Percentiles rank a stretch among this genome's conserved stretches.
Evolutionary conservation across 768 basidiomycete genomes (phyloP).

Genomic region (Aureoboletus auriporus): DNA sequence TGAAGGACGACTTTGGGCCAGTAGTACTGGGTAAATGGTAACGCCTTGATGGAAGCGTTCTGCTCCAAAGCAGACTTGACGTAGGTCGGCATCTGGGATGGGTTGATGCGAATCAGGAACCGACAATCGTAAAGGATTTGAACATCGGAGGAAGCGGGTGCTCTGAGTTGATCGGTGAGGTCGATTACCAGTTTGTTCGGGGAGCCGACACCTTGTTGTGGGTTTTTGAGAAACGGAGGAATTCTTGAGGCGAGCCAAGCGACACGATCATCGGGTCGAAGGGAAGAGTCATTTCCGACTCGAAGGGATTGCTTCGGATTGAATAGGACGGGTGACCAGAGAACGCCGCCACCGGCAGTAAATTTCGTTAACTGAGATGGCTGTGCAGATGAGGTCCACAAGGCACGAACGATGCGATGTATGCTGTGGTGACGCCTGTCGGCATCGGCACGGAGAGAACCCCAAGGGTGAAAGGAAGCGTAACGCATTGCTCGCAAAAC

Average conservation of each 20-base stretch:
- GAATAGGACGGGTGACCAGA: slow-evolving; percentile 56
- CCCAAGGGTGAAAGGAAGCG: slow-evolving; percentile 75
- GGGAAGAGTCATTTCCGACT: slow-evolving; percentile 14
- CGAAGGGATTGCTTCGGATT: slow-evolving; percentile 16
- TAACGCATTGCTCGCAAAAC: slow-evolving; percentile 61
- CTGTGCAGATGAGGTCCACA: slow-evolving; percentile 42
- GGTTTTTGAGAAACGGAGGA: slow-evolving; percentile 41
- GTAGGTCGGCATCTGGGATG: slow-evolving; percentile 38
- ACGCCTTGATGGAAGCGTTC: slow-evolving; percentile 31
- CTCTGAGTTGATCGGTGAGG: slow-evolving; percentile 33
- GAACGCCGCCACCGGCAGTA: slow-evolving; percentile 56
- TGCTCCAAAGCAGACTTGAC: slow-evolving; percentile 29
- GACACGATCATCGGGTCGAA: slow-evolving; percentile 22
- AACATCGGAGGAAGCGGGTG: slow-evolving; percentile 18
- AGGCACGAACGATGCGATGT: slow-evolving; percentile 40
- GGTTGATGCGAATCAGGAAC: slow-evolving; percentile 50
- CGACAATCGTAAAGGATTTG: slow-evolving; percentile 62
- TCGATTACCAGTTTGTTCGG: slow-evolving; percentile 36
- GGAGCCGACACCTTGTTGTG: slow-evolving; percentile 22
- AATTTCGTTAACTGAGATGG: slow-evolving; percentile 32
- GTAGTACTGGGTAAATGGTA: slow-evolving; percentile 41
- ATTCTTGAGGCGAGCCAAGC: slow-evolving; percentile 65
- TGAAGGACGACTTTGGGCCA: slow-evolving; percentile 43
- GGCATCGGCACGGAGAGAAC: slow-evolving; percentile 58
- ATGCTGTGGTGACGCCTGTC: slow-evolving; percentile 47